These are phyloP conservation scores for Remersonia thermophila DNA, from an alignment of 2,329 filamentous ascomycete genomes.

Conservation along the genomic window DNA sequence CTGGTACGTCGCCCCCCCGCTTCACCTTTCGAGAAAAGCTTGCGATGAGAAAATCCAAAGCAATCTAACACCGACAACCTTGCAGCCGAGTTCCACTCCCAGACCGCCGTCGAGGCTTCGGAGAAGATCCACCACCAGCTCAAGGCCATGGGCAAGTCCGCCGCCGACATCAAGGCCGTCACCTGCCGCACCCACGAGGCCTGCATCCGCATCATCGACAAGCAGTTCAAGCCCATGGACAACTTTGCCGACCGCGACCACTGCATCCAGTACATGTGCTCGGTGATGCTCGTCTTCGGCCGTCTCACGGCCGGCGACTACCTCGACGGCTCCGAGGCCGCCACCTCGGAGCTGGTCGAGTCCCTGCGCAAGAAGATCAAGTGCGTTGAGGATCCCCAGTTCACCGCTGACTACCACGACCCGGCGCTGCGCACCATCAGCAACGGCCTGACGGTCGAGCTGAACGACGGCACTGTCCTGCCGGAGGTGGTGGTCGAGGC, in stretches of 20 bases:
- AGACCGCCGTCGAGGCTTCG: conserved; percentile 92
- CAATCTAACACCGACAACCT: too few species aligned
- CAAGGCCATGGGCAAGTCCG: conserved; percentile 73
- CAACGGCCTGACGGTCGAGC: conserved; percentile 87
- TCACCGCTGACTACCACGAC: conserved; percentile 92
- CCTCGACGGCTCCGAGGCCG: conserved; percentile 82
- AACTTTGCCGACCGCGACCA: conserved; percentile 99
- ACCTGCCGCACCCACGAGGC: conserved; percentile 96
- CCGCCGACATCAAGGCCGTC: conserved; percentile 84
- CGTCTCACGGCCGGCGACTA: conserved; percentile 91
- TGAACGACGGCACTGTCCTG: conserved; percentile 86
- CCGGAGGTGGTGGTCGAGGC: conserved; percentile 89
- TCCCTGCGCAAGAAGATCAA: conserved; percentile 84
- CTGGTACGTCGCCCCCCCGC: conserved; percentile 44
- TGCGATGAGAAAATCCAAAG: too few species aligned
- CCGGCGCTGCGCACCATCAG: conserved; percentile 88
- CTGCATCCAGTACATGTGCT: conserved; percentile 99
- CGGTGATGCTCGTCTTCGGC: conserved; percentile 91
- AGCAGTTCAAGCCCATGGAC: conserved; percentile 99
- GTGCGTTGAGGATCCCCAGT: conserved; percentile 92
- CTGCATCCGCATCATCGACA: conserved; percentile 98
- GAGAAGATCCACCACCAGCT: conserved; percentile 79
- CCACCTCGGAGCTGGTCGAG: conserved; percentile 79
- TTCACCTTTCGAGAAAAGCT: background rate
- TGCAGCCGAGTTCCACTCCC: conserved; percentile 88